Base-by-base conservation (phyloP, 108 stramenopile genomes). In the Poteriospumella lacustris region DNA sequence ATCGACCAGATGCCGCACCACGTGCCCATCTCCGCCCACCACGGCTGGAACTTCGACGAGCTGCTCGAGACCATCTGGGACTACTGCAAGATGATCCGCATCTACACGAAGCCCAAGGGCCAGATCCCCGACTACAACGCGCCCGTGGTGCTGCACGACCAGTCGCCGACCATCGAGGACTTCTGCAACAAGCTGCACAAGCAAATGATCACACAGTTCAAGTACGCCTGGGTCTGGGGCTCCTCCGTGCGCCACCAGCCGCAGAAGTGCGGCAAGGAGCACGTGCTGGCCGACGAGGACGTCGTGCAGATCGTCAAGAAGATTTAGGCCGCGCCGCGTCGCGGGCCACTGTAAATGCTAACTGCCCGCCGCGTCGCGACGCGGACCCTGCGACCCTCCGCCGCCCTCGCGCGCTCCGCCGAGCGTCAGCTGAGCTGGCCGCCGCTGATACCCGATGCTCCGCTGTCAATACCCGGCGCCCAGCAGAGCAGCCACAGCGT, bases 21-120 rank as follows among this genome's bases (percentile, higher is more conserved):
- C 75, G 94, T 97, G 0, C 94, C 95, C 44, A 95, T 97, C 47
- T 91, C 89, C 29, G 88, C 90, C 31, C 89, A 89, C 60, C 92
- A 97, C 78, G 80, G 90, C 52, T 99, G 96, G 96, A 97, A 97
- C 87, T 72, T 99, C 36, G 98, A 97, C 59, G 93, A 93, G 78
- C 87, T 96, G 1, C 40, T 83, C 36, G 82, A 83, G 44, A 81
- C 77, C 59, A 75, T 83, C 33, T 99, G 98, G 98, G 79, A 89
- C 58, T 79, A 90, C 69, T 91, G 91, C 85, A 94, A 92, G 76
- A 95, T 95, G 93, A 72, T 97, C 68, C 89, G 98, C 44, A 96
- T 99, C 59, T 99, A 97, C 86, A 99, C 98, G 67, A 99, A 99
- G 85, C 96, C 96, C 31, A 96, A 96, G 80, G 96, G 98, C 0